Base-by-base conservation (phyloP, 805 yeast species). In the Sugiyamaella valdiviana region DNA sequence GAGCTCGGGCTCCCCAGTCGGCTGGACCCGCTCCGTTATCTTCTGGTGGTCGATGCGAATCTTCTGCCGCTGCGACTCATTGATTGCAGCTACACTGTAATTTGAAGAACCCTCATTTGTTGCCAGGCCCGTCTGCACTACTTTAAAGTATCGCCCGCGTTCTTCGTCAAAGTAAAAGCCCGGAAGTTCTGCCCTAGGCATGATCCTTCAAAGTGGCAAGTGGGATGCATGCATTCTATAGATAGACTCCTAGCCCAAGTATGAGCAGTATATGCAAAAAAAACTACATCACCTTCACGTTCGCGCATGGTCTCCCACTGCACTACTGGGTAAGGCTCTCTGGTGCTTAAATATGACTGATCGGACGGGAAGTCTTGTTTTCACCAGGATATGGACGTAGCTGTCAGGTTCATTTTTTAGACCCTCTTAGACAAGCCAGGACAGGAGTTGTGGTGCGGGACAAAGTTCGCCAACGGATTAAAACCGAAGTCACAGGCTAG, bases 111-210 rank as follows among this genome's bases (percentile, higher is more conserved):
- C 55, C 16, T 56, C 49, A 5, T 49, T 51, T 1, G 61, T 51
- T 1, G 62, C 59, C 37, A 39, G 44, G 21, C 58, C 58, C 7
- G 58, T 54, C 16, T 58, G 46, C 19, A 54, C 36, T 5, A 60
- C 51, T 42, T 51, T 48, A 46, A 60, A 60, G 48, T 60, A 60
- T 35, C 58, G 50, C 41, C 55, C 46, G 23, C 60, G 51, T 16
- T 52, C 63, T 9, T 42, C 50, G 39, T 51, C 61, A 41, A 46
- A 52, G 42, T 52, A 55, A 24, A 50, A 42, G 36, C 57, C 58
- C 10, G 58, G 59, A 9, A 55, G 48, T 39, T 52, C 51, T 24
- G 47, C 32, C 32, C 9, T 26, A n/a, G 32, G 9, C 14, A 7
- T 26, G 7, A n/a, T n/a, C n/a, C n/a, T n/a, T n/a, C n/a, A n/a